A percentile compares a stretch with the other conserved stretches of the same genome.
phyloP scores from a whole-genome alignment of 306 rosid species.

The Medicago truncatula region MtrunA17r5.0-ANR NC_053043.1:8426501-8427000 shows the following conservation, averaged over 20 bases:
- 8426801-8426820: not conserved
- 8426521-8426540: constrained; percentile 57
- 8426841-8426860: not conserved
- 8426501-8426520: constrained; percentile 63
- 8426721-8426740: constrained; percentile 58
- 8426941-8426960: too few species aligned
- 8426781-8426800: constrained; percentile 65
- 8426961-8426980: too few species aligned
- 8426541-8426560: constrained; percentile 72
- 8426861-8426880: not conserved
- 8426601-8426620: constrained; percentile 57
- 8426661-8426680: constrained; percentile 69
- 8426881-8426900: too few species aligned
- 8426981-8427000: not conserved
- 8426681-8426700: constrained; percentile 67
- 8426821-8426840: not conserved
- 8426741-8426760: constrained; percentile 53
- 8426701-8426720: constrained; percentile 70
- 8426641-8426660: constrained; percentile 56
- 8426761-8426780: constrained; percentile 50
- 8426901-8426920: not conserved
- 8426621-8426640: constrained; percentile 52
- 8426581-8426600: constrained; percentile 66
- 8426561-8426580: constrained; percentile 77
- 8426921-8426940: not conserved